Conservation (phyloP, 1,139 yeast species). For the Scheffersomyces cryptocercus region DNA sequence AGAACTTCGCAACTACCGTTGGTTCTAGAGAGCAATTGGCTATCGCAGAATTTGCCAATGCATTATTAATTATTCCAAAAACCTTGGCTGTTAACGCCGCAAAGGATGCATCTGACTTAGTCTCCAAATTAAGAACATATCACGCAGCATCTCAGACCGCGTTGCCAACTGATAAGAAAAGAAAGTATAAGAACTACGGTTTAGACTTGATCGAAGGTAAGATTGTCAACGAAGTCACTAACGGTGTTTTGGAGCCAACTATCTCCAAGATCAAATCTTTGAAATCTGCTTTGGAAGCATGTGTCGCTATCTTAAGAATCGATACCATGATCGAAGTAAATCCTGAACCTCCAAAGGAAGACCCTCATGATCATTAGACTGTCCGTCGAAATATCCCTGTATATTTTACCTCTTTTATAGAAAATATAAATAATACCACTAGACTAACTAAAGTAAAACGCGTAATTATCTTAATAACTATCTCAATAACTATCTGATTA, state of each 20-base stretch:
- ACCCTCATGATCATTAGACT: conserved; percentile 68
- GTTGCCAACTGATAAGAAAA: conserved; percentile 74
- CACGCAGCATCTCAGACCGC: conserved; percentile 96
- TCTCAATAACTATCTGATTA: conserved; percentile 1
- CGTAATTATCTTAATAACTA: no score
- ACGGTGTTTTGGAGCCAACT: conserved; percentile 95
- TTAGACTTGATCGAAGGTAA: conserved; percentile 89
- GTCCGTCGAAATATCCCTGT: no score
- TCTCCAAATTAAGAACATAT: conserved; percentile 92
- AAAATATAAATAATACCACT: no score
- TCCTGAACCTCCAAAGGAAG: conserved; percentile 92
- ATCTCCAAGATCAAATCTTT: conserved; percentile 88
- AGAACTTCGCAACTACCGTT: conserved; percentile 95
- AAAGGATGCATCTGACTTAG: conserved; percentile 91
- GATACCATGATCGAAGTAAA: conserved; percentile 98
- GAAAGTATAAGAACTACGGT: conserved; percentile 88
- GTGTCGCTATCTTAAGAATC: conserved; percentile 94
- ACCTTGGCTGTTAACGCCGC: conserved; percentile 98
- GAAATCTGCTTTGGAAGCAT: conserved; percentile 96
- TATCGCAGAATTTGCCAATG: conserved; percentile 94
- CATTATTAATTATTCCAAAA: conserved; percentile 90
- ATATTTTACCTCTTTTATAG: no score
- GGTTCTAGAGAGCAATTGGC: conserved; percentile 98
- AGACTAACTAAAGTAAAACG: conserved; percentile 2
- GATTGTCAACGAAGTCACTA: conserved; percentile 78